Evolutionary conservation across 2,329 filamentous ascomycete genomes (phyloP).

Genomic region (Xylariaceae sp.): DNA sequence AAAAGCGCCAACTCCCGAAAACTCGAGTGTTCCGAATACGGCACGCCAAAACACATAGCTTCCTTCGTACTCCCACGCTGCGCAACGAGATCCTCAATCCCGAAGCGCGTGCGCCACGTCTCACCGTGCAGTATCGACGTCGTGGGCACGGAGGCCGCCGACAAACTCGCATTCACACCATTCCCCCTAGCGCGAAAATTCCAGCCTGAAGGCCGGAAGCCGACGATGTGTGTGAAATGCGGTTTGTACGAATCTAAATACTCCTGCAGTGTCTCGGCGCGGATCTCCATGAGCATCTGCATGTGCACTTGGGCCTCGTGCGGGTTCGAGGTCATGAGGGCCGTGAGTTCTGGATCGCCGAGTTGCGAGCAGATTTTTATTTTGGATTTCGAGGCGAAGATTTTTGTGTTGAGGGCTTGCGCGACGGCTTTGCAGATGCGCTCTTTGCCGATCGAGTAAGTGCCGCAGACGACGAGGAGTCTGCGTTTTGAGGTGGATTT

Average conservation of each 20-base stretch:
- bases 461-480: conserved; percentile 87
- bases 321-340: conserved; percentile 73
- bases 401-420: conserved; percentile 76
- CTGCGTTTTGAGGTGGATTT: conserved; percentile 47
- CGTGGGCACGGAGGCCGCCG: conserved; percentile 46
- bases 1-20: conserved; percentile 95
- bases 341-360: conserved; percentile 75
- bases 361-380: conserved; percentile 78
- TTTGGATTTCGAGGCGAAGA: conserved; percentile 80
- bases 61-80: conserved; percentile 79
- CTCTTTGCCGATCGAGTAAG: conserved; percentile 97
- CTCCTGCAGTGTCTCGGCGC: conserved; percentile 82
- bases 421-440: conserved; percentile 92
- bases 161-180: conserved; percentile 36
- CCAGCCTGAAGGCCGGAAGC: conserved; percentile 91
- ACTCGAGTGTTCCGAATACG: conserved; percentile 92
- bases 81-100: conserved; percentile 64
- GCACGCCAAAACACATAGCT: conserved; percentile 85
- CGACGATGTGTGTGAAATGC: conserved; percentile 80
- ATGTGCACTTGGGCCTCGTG: conserved; percentile 91
- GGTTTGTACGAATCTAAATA: conserved; percentile 77
- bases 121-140: conserved; percentile 50
- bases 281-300: conserved; percentile 92
- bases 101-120: conserved; percentile 72
- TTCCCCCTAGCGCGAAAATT: conserved; percentile 57